Conservation (phyloP, 2,329 filamentous ascomycete species). For the Waltergamsia citrina region DNA sequence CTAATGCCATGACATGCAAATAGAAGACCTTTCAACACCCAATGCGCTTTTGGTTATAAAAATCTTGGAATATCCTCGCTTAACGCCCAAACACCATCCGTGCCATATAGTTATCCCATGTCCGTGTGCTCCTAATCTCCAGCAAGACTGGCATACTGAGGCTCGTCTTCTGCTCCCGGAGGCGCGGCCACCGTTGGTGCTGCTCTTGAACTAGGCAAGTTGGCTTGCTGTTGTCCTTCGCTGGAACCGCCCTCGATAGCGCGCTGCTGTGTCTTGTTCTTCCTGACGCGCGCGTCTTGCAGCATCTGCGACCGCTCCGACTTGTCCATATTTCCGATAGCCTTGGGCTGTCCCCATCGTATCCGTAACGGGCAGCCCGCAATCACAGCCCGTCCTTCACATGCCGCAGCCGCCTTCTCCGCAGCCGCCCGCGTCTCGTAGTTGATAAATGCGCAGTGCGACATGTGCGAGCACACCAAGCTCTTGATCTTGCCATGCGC, state of each 20-base stretch:
- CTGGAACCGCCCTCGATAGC: constrained; percentile 23
- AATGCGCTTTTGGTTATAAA: background rate
- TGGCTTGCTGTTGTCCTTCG: constrained; percentile 12
- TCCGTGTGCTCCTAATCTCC: no score
- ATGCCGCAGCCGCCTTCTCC: constrained; percentile 74
- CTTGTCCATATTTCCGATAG: constrained; percentile 82
- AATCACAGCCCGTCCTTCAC: constrained; percentile 82
- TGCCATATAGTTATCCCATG: constrained; percentile 9
- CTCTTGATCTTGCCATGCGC: constrained; percentile 85
- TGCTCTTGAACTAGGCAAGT: constrained; percentile 3
- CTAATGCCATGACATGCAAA: constrained; percentile 6
- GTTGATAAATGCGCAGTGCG: constrained; percentile 95
- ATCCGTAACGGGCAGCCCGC: constrained; percentile 84
- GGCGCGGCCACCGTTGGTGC: constrained; percentile 56
- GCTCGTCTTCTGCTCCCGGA: constrained; percentile 65
- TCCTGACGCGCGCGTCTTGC: constrained; percentile 50
- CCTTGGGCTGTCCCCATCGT: constrained; percentile 87
- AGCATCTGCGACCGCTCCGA: constrained; percentile 77
- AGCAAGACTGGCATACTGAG: constrained; percentile 73
- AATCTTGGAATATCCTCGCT: background rate
- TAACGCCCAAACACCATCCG: constrained; percentile 14
- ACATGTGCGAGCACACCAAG: constrained; percentile 90
- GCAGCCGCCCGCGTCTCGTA: constrained; percentile 78
- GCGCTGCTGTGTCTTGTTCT: constrained; percentile 10
- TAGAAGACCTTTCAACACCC: no score